Base-by-base conservation (phyloP, 78 protist species). In the Dictyostelium capitatum region DNA sequence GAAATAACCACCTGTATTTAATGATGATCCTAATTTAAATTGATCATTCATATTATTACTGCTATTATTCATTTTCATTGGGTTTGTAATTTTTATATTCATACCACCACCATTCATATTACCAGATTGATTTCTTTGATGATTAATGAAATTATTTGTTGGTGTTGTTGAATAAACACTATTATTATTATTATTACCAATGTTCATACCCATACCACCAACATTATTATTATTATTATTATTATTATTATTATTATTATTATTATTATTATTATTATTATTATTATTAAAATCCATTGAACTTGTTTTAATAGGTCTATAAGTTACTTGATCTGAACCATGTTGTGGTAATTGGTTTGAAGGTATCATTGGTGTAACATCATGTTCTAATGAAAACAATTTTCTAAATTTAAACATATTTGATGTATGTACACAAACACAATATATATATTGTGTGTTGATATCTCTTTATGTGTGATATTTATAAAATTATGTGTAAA, bases 341-440 rank as follows among this genome's bases (percentile, higher is more conserved):
- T 15, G 51, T 9, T 77, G 91, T 14, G 93, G 84, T 11, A 87
- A 64, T 64, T 87, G 93, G 48, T 75, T 82, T 19, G 19, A 19
- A 17, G 93, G 83, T 28, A 87, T 87, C 41, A 46, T 41, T 20
- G 93, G 93, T 20, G 78, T n/a, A 47, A 87, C 56, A 65, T 87
- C 93, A 87, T 87, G 84, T 37, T 87, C 93, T 64, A 87, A 75
- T 59, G 83, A 75, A 62, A 87, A 87, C 32, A 77, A 9, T 62
- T 28, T 77, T 59, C 83, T 79, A 87, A 87, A 87, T 51, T 77
- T 87, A 25, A 87, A 87, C 93, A 87, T 83, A 37, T 1, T 37
- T 37, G 43, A 2, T 37, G 43, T 10, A 30, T 80, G 5, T n/a
- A 37, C 43, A 37, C 43, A 3, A 1, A 37, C 43, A 37, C 43